Percentiles rank a stretch among this genome's conserved stretches.
Evolutionary conservation across 257 asterid genomes (phyloP).

Genomic region (Ehretia macrophylla): DNA sequence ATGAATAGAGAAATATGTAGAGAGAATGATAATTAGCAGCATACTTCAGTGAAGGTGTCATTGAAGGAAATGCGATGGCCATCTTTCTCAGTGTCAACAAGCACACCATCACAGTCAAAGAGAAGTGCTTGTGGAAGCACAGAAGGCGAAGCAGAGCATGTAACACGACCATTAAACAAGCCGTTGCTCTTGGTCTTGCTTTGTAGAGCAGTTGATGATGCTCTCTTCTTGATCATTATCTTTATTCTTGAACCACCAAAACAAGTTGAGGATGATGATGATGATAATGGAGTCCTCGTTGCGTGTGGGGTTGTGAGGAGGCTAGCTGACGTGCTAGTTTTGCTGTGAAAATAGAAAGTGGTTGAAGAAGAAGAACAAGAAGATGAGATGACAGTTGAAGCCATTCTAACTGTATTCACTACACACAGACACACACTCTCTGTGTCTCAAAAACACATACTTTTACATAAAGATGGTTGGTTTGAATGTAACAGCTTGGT

Average conservation of each 20-base stretch:
- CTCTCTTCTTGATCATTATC: no score
- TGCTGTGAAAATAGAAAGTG: slow-evolving; percentile 15
- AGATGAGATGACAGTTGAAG: slow-evolving; percentile 23
- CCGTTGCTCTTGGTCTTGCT: slow-evolving; percentile 1
- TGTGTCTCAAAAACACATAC: not conserved
- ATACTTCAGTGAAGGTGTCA: slow-evolving; percentile 85
- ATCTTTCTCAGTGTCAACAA: slow-evolving; percentile 97
- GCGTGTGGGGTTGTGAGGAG: slow-evolving; percentile 7
- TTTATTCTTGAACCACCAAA: slow-evolving; percentile 3
- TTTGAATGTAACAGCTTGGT: slow-evolving; percentile 16
- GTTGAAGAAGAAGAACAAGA: slow-evolving; percentile 19
- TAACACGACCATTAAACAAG: slow-evolving; percentile 2
- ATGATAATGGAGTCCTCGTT: not conserved
- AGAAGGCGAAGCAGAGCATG: slow-evolving; percentile 38
- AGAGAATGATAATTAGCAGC: not conserved
- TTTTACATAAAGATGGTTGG: slow-evolving; percentile 12
- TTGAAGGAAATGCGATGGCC: slow-evolving; percentile 96
- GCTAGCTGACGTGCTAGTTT: slow-evolving; percentile 1
- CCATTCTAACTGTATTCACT: slow-evolving; percentile 20
- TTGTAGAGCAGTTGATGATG: not conserved
- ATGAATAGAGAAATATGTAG: not conserved
- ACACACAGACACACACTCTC: not conserved
- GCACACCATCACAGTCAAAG: slow-evolving; percentile 96
- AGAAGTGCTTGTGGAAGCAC: slow-evolving; percentile 73
- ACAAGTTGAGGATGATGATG: slow-evolving; percentile 12